Evolutionary conservation across 2,329 filamentous ascomycete species (phyloP).

Genomic region (Colletotrichum sansevieriae): DNA sequence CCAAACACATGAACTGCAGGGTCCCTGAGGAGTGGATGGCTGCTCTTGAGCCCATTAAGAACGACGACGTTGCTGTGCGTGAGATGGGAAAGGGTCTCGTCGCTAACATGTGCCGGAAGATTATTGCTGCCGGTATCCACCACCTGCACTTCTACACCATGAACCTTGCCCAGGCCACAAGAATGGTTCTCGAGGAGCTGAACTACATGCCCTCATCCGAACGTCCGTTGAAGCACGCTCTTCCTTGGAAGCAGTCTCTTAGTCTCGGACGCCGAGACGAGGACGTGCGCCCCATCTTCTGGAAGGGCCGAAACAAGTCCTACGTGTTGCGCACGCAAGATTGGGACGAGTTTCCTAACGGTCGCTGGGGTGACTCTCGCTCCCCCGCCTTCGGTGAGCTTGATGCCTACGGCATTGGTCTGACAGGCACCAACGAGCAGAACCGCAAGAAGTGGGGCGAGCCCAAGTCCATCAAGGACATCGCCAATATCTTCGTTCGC

Average conservation of each 20-base stretch:
- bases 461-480: slow-evolving; percentile 82
- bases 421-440: slow-evolving; percentile 95
- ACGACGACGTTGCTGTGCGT: slow-evolving; percentile 92
- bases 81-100: slow-evolving; percentile 90
- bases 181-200: slow-evolving; percentile 93
- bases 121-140: slow-evolving; percentile 84
- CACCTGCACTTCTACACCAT: slow-evolving; percentile 99
- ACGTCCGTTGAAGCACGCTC: slow-evolving; percentile 85
- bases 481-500: slow-evolving; percentile 85
- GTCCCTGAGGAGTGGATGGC: slow-evolving; percentile 86
- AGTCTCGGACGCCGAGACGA: slow-evolving; percentile 89
- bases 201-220: slow-evolving; percentile 82
- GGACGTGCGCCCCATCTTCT: slow-evolving; percentile 98
- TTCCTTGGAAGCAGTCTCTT: slow-evolving; percentile 96
- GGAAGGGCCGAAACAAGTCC: slow-evolving; percentile 96
- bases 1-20: slow-evolving; percentile 89
- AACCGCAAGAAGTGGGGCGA: slow-evolving; percentile 96
- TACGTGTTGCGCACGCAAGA: slow-evolving; percentile 96
- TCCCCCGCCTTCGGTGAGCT: slow-evolving; percentile 97
- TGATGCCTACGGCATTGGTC: slow-evolving; percentile 91
- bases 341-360: slow-evolving; percentile 99
- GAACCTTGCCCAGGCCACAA: slow-evolving; percentile 95
- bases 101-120: slow-evolving; percentile 88
- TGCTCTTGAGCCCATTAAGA: slow-evolving; percentile 91
- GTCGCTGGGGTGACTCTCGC: slow-evolving; percentile 96